A percentile compares a stretch with the other conserved stretches of the same genome.
Evolutionary conservation across 2,329 filamentous ascomycete genomes (phyloP).

Genomic region (Trichophyton benhamiae): DNA sequence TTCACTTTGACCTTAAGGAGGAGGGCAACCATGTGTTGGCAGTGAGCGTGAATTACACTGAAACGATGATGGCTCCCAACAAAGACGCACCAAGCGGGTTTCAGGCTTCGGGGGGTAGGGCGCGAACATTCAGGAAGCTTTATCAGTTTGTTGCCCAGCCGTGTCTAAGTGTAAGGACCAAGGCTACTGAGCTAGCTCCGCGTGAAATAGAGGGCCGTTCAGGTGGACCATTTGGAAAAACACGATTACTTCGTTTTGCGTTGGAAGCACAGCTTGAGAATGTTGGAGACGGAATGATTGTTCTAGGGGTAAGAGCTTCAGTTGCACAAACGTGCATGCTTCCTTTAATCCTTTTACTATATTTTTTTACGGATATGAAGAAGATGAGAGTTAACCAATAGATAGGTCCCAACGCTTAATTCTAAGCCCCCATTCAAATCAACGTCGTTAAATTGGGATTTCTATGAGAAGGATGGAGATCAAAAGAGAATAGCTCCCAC

Average conservation of each 20-base stretch:
- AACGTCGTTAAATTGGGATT: constrained; percentile 45
- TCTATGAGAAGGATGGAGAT: constrained; percentile 15
- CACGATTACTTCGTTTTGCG: constrained; percentile 46
- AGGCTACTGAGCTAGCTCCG: constrained; percentile 54
- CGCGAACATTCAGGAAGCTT: constrained; percentile 80
- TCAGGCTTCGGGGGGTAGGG: constrained; percentile 46
- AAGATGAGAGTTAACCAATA: background rate
- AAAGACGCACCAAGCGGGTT: constrained; percentile 25
- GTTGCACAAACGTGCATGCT: background rate
- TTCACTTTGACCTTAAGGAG: constrained; percentile 80
- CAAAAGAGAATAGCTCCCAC: constrained; percentile 30
- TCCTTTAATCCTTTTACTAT: background rate
- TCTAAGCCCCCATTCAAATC: constrained; percentile 43
- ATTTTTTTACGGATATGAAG: background rate
- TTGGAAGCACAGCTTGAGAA: constrained; percentile 95
- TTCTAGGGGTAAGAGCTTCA: constrained; percentile 50
- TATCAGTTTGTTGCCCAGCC: constrained; percentile 95
- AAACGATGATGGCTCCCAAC: constrained; percentile 47
- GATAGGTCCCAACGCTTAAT: constrained; percentile 36
- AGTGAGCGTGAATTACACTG: constrained; percentile 88
- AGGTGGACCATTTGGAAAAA: constrained; percentile 33
- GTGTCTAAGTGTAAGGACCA: constrained; percentile 80
- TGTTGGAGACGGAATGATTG: constrained; percentile 69
- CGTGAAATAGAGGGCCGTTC: constrained; percentile 35
- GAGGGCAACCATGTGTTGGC: constrained; percentile 88